Percentiles rank a stretch among this genome's conserved stretches.
Evolutionary conservation across 2,329 filamentous ascomycete genomes (phyloP).

Genomic region (Ilyonectria destructans): DNA sequence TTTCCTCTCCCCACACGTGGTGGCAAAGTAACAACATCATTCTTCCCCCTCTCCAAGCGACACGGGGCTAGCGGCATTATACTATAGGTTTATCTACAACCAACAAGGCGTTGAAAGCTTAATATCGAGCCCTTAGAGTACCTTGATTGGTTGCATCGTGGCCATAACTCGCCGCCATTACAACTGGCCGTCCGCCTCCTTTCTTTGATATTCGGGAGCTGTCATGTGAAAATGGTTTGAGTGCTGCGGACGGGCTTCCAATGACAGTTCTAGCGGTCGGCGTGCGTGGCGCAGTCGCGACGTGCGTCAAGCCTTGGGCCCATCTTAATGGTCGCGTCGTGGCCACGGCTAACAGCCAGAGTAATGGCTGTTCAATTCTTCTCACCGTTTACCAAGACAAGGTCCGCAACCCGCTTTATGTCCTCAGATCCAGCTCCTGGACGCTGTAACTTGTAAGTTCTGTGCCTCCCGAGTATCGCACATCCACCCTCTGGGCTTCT

Average conservation of each 20-base stretch:
- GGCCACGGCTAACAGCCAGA: too few species aligned
- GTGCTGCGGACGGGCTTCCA: neutral
- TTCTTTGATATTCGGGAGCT: neutral
- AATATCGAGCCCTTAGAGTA: neutral
- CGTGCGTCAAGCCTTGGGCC: neutral
- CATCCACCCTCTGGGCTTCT: too few species aligned
- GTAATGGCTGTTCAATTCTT: too few species aligned
- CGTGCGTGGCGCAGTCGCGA: neutral
- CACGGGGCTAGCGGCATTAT: too few species aligned
- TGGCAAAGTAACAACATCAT: neutral
- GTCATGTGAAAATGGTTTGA: neutral
- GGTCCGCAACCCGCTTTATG: too few species aligned
- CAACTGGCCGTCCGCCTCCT: neutral
- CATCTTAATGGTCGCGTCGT: neutral
- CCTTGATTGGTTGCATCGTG: neutral
- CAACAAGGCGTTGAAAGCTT: neutral
- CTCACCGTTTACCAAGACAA: too few species aligned
- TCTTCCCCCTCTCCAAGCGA: too few species aligned
- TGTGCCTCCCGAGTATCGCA: too few species aligned
- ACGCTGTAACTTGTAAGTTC: too few species aligned
- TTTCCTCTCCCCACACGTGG: neutral
- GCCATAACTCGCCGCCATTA: neutral
- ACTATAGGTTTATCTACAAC: too few species aligned
- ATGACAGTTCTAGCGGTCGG: neutral
- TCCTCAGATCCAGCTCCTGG: too few species aligned